Base-by-base conservation (phyloP, 495 filamentous ascomycete genomes). In the Neurospora sp. region DNA sequence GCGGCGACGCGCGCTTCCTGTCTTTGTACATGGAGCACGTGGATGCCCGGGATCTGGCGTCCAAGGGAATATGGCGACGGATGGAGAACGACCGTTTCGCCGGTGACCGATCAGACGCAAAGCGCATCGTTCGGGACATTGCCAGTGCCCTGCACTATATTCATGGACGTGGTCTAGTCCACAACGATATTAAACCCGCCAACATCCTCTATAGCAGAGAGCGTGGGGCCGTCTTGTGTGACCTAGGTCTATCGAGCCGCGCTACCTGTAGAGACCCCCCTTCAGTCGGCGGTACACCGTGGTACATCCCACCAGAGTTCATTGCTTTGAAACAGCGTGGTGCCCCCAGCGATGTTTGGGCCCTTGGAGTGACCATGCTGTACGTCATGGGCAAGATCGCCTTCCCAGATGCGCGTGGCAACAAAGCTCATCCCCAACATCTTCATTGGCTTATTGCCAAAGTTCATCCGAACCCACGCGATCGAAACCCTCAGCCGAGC, bases 21-120 rank as follows among this genome's bases (percentile, higher is more conserved):
- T 86, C 84, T 8, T 71, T 86, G 14, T 86, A 86, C 69, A 86
- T 86, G 85, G 85, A 86, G 71, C 83, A 85, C 38, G 80, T 86
- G n/a, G 82, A 86, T 38, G 84, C 82, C 18, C 80, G 80, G 48
- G 84, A 86, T 59, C 78, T 86, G 12, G 77, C 82, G 2, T 76
- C 81, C 61, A 74, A 76, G 39, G 81, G 78, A 20, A 76, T 80
- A 6, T 86, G 84, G 85, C 81, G 84, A 4, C 75, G 81, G 39
- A 59, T 69, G 27, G 71, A 74, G 9, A 82, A 79, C 10, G 83
- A 86, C 69, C 35, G 81, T 27, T 86, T 86, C 45, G 69, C 75
- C 7, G 85, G 85, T 27, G 75, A 76, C 59, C 79, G 82, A 4
- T 71, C 74, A 7, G 84, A 86, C 69, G 83, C 80, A 20, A 22